phyloP scores from a whole-genome alignment of 2,329 filamentous ascomycete species.

The Fusarium hostae region DNA sequence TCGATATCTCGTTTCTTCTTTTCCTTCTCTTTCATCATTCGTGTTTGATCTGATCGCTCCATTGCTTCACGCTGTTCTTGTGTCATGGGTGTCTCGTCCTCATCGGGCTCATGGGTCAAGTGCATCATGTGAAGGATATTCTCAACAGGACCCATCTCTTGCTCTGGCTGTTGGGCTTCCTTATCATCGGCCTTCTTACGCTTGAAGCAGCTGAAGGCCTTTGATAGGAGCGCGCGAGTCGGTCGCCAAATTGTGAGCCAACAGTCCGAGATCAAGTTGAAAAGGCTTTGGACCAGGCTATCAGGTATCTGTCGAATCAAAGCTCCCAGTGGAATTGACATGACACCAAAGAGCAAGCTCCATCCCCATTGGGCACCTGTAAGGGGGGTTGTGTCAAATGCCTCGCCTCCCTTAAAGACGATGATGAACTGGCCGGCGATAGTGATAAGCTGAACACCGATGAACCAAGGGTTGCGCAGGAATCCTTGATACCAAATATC shows the following conservation, averaged over 20 bases:
- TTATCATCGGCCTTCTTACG: slow-evolving; percentile 37
- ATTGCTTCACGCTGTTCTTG: slow-evolving; percentile 40
- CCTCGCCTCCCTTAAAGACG: slow-evolving; percentile 74
- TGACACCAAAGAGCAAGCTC: slow-evolving; percentile 73
- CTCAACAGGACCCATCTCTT: slow-evolving; percentile 43
- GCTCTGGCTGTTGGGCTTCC: slow-evolving; percentile 12
- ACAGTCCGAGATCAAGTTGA: slow-evolving; percentile 12
- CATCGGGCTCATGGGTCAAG: slow-evolving; percentile 17
- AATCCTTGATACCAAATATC: slow-evolving; percentile 83
- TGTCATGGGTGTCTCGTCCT: slow-evolving; percentile 39
- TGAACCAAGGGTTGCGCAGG: slow-evolving; percentile 79
- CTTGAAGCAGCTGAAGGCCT: slow-evolving; percentile 33
- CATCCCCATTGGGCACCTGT: slow-evolving; percentile 76
- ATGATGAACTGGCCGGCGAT: slow-evolving; percentile 78
- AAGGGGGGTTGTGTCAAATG: slow-evolving; percentile 71
- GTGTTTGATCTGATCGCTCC: slow-evolving; percentile 33
- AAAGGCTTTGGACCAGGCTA: slow-evolving; percentile 45
- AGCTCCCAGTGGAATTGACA: slow-evolving; percentile 72
- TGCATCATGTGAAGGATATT: slow-evolving; percentile 40
- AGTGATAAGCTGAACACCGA: slow-evolving; percentile 73
- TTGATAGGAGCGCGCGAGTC: slow-evolving; percentile 25
- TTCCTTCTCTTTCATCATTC: slow-evolving; percentile 27
- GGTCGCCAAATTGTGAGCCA: slow-evolving; percentile 28
- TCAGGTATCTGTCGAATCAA: slow-evolving; percentile 57
- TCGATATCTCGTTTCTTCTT: slow-evolving; percentile 45